A percentile compares a stretch with the other conserved stretches of the same genome.
These are phyloP conservation scores for Acorus calamus DNA, from an alignment of 106 monocot species.

Conservation along the genomic window DNA sequence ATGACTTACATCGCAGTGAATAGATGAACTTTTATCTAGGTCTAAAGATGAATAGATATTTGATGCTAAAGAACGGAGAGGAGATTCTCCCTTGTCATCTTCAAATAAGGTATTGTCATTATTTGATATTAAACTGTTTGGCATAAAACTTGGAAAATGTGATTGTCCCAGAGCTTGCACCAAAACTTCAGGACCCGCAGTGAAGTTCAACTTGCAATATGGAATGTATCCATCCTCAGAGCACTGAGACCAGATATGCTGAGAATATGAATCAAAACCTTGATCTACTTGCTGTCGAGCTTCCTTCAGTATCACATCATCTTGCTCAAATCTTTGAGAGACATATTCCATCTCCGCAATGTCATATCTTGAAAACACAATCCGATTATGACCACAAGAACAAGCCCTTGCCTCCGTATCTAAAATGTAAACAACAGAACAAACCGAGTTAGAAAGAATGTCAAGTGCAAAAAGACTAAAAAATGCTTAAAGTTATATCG, in stretches of 20 bases:
- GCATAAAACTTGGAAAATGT: neutral
- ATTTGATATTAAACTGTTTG: neutral
- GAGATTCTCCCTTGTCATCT: constrained; percentile 2
- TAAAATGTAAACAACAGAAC: constrained; percentile 10
- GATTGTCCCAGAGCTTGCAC: neutral
- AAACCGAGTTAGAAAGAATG: constrained; percentile 3
- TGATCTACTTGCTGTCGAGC: constrained; percentile 8
- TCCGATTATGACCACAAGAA: constrained; percentile 20
- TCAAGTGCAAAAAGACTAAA: neutral
- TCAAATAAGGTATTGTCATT: neutral
- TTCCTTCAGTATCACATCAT: constrained; percentile 20
- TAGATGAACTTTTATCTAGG: constrained; percentile 2
- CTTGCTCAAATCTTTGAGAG: constrained; percentile 39
- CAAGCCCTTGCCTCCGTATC: constrained; percentile 35
- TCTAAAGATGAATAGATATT: neutral
- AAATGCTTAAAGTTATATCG: neutral
- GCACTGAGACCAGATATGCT: constrained; percentile 3
- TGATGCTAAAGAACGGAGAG: constrained; percentile 7
- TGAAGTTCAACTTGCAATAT: constrained; percentile 36
- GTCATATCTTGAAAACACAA: constrained; percentile 31
- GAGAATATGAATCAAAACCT: constrained; percentile 3
- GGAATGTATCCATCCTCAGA: constrained; percentile 25
- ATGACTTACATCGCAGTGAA: constrained; percentile 13
- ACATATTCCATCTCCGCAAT: constrained; percentile 35
- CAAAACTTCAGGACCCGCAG: neutral